Base-by-base conservation (phyloP, 495 filamentous ascomycete genomes). In the Pseudevernia furfuracea region DNA sequence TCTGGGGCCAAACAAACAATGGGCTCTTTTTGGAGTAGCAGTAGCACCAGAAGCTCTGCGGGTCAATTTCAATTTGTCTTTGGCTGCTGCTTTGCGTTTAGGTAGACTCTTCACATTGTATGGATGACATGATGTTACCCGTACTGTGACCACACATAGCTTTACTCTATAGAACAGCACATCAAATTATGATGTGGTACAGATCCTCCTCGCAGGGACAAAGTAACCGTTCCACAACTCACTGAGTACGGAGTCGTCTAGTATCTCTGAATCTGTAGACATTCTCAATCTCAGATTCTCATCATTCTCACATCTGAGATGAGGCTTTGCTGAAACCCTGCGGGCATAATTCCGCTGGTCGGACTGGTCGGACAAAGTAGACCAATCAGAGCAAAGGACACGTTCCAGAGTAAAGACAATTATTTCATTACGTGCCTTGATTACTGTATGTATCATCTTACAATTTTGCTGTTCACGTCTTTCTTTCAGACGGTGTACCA, bases 401-500 rank as follows among this genome's bases (percentile, higher is more conserved):
- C 52, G 52, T 55, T 32, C 52, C 34, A 30, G n/a, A n/a, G 49
- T 15, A 4, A 43, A 4, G 37, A 34, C n/a, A 53, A 38, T 55
- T 37, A 41, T n/a, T n/a, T n/a, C n/a, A n/a, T n/a, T n/a, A n/a
- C n/a, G n/a, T n/a, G n/a, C n/a, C n/a, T n/a, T n/a, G n/a, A n/a
- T n/a, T n/a, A n/a, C n/a, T n/a, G n/a, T n/a, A n/a, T n/a, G n/a
- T n/a, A n/a, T n/a, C n/a, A n/a, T n/a, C n/a, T n/a, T n/a, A n/a
- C n/a, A n/a, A n/a, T n/a, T n/a, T n/a, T n/a, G n/a, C n/a, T n/a
- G 1, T 55, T 19, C 12, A 32, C 9, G 61, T 58, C 61, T 10
- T 56, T 58, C 59, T 58, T 63, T 67, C 34, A 43, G 6, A 53
- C 17, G 5, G 44, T 60, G 19, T 60, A 44, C 34, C 41, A 21